phyloP scores from a whole-genome alignment of 176 grass and related monocot species.

The Oryza punctata region DNA sequence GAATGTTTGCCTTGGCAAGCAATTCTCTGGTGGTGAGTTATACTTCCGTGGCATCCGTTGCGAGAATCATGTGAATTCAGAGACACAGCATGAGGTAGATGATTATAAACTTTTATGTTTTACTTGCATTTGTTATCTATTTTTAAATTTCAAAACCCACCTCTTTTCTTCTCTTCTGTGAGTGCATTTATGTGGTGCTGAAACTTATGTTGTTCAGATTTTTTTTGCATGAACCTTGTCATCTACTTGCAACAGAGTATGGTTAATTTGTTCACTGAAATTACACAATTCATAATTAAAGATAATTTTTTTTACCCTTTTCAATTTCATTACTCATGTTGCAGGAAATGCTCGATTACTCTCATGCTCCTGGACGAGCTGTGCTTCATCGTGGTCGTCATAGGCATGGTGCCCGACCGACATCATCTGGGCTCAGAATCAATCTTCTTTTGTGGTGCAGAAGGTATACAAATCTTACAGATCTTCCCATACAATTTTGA shows the following conservation, averaged over 20 bases:
- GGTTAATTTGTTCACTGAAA: background rate
- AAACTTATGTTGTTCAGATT: background rate
- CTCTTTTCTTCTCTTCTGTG: slow-evolving; percentile 3
- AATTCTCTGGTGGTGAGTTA: slow-evolving; percentile 95
- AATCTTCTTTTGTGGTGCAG: slow-evolving; percentile 98
- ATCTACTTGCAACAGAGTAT: background rate
- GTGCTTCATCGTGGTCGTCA: slow-evolving; percentile 90
- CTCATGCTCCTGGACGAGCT: slow-evolving; percentile 80
- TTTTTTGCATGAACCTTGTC: slow-evolving; percentile 18
- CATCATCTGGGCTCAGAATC: slow-evolving; percentile 81
- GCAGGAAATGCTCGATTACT: slow-evolving; percentile 94
- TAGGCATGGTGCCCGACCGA: slow-evolving; percentile 87
- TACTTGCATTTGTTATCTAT: background rate
- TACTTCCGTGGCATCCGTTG: slow-evolving; percentile 94
- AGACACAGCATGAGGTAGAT: slow-evolving; percentile 78
- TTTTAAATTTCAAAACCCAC: background rate
- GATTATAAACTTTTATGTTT: background rate
- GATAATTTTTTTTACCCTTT: background rate
- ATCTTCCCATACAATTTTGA: slow-evolving; percentile 25
- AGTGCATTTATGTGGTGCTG: background rate
- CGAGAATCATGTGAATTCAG: slow-evolving; percentile 96
- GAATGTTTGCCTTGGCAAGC: slow-evolving; percentile 95
- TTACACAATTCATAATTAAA: background rate
- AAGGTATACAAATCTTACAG: slow-evolving; percentile 56
- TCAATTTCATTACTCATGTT: background rate